These are phyloP conservation scores for Mycosphaerella sp. DNA, from an alignment of 2,329 filamentous ascomycete species.

Conservation along the genomic window DNA sequence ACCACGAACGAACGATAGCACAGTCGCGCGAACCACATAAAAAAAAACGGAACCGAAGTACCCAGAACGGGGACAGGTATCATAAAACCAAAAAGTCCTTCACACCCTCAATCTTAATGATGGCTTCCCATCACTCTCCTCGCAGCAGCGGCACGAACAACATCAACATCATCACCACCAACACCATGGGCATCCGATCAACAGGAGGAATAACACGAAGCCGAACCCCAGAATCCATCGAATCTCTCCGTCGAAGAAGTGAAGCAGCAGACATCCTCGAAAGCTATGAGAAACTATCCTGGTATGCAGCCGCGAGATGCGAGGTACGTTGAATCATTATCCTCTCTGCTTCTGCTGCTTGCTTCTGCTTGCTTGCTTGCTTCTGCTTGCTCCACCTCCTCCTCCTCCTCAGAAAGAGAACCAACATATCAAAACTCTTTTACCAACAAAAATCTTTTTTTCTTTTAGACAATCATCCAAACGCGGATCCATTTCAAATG, in stretches of 20 bases:
- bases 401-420: neutral
- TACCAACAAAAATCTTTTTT: too few relatives aligned
- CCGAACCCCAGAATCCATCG: constrained; percentile 22
- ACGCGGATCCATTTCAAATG: constrained; percentile 31
- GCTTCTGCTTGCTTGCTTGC: too few relatives aligned
- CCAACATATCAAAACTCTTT: too few relatives aligned
- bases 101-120: too few relatives aligned
- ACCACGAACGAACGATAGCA: too few relatives aligned
- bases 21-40: too few relatives aligned
- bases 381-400: neutral
- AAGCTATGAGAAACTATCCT: constrained; percentile 32
- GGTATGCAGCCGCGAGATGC: constrained; percentile 26
- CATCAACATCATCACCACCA: neutral
- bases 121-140: too few relatives aligned
- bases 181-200: neutral
- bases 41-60: too few relatives aligned
- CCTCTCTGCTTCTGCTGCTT: too few relatives aligned
- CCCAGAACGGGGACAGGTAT: too few relatives aligned
- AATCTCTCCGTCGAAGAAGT: constrained; percentile 23
- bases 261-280: constrained; percentile 28
- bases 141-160: too few relatives aligned
- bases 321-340: constrained; percentile 27
- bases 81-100: too few relatives aligned
- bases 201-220: neutral
- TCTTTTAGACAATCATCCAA: constrained; percentile 27